Conservation (phyloP, 495 filamentous ascomycete genomes). For the Xylaria cubensis region DNA sequence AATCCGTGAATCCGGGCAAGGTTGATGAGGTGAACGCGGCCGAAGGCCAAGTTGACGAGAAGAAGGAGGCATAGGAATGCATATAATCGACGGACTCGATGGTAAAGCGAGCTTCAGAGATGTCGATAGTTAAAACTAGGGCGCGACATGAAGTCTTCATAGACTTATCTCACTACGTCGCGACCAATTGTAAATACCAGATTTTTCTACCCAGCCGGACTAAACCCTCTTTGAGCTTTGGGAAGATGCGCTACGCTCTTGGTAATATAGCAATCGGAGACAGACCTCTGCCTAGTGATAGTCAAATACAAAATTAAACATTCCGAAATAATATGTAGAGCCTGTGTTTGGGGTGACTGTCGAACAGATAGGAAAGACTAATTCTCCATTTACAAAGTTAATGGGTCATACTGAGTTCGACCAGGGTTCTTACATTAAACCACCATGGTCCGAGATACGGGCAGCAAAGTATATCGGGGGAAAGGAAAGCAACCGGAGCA, state of each 20-base stretch:
- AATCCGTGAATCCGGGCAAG: slow-evolving; percentile 16
- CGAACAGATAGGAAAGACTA: neutral
- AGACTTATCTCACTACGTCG: neutral
- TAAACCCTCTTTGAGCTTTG: neutral
- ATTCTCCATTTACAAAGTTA: neutral
- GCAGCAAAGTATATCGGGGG: neutral
- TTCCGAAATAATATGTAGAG: too few relatives aligned
- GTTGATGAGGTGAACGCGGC: neutral
- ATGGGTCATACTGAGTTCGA: neutral
- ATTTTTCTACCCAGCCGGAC: neutral
- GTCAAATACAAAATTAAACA: too few relatives aligned
- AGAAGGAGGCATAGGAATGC: slow-evolving; percentile 6
- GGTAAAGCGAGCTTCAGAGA: neutral
- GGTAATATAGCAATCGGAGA: neutral
- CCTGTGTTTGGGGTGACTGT: neutral
- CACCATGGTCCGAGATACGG: neutral
- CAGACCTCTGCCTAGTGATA: neutral
- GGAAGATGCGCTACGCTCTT: neutral
- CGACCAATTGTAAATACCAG: neutral
- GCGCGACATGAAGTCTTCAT: neutral
- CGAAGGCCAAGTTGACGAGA: neutral
- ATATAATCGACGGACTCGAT: neutral
- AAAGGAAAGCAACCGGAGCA: neutral
- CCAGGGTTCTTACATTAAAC: neutral
- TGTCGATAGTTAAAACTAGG: neutral